Percentiles rank a stretch among this genome's conserved stretches.
Conservation (phyloP, 75 land plant species). For the Sequoiadendron giganteum region DNA sequence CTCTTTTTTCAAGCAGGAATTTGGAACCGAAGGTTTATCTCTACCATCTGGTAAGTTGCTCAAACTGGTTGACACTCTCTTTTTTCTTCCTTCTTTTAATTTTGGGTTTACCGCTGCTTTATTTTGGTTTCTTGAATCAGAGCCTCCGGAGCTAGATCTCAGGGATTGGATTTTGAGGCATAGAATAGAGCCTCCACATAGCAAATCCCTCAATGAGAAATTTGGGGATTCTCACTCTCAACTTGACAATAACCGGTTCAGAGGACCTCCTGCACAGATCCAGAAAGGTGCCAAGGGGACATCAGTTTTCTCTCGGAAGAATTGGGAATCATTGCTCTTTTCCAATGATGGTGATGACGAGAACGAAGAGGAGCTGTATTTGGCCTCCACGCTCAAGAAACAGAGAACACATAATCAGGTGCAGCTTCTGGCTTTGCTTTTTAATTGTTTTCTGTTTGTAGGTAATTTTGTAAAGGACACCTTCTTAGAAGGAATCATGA, state of each 20-base stretch:
- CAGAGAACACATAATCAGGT: background rate
- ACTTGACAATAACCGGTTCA: background rate
- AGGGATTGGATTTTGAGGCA: conserved; percentile 3
- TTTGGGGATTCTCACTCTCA: background rate
- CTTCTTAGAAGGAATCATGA: background rate
- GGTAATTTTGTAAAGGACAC: background rate
- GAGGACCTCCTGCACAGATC: background rate
- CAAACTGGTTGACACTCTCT: background rate
- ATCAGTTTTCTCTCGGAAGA: conserved; percentile 7
- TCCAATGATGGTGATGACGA: background rate
- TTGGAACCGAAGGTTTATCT: background rate
- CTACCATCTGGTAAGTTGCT: conserved; percentile 4
- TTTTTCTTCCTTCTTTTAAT: background rate
- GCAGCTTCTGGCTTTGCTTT: background rate
- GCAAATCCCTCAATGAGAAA: background rate
- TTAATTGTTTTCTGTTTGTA: background rate
- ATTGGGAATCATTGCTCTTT: background rate
- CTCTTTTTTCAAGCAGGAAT: background rate
- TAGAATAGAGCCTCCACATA: background rate
- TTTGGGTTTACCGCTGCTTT: background rate
- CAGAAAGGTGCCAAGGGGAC: background rate
- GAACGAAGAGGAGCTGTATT: background rate
- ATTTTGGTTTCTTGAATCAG: background rate
- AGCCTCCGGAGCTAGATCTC: conserved; percentile 6
- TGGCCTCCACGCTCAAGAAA: background rate